phyloP scores from a whole-genome alignment of 2,329 filamentous ascomycete genomes.

The Ilyonectria destructans region DNA sequence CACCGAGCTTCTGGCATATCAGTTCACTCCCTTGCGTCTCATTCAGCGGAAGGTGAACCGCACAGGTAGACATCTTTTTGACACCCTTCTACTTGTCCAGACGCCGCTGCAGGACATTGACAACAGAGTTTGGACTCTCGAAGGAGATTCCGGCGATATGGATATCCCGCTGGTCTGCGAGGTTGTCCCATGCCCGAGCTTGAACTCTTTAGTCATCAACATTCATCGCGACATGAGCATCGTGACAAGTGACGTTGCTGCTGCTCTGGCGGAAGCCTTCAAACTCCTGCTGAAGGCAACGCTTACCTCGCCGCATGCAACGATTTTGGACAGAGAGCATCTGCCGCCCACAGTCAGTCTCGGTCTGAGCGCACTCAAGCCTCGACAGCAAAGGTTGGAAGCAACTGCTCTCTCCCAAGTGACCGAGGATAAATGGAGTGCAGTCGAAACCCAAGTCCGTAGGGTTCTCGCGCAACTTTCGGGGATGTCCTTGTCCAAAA shows the following conservation, averaged over 20 bases:
- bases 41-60: slow-evolving; percentile 72
- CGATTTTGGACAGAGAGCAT: slow-evolving; percentile 31
- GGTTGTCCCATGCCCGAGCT: slow-evolving; percentile 69
- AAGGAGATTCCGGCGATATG: slow-evolving; percentile 76
- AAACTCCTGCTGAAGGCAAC: slow-evolving; percentile 49
- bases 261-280: slow-evolving; percentile 52
- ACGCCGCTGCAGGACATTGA: slow-evolving; percentile 73
- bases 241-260: slow-evolving; percentile 49
- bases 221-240: slow-evolving; percentile 74
- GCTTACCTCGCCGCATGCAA: slow-evolving; percentile 50
- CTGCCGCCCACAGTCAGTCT: slow-evolving; percentile 44
- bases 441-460: slow-evolving; percentile 69
- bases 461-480: slow-evolving; percentile 74
- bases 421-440: slow-evolving; percentile 61
- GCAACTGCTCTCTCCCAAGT: slow-evolving; percentile 31
- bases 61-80: slow-evolving; percentile 75
- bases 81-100: slow-evolving; percentile 86
- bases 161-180: slow-evolving; percentile 86
- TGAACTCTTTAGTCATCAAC: slow-evolving; percentile 70
- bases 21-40: slow-evolving; percentile 82
- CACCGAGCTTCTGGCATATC: slow-evolving; percentile 74
- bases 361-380: slow-evolving; percentile 42
- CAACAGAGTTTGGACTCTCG: slow-evolving; percentile 68
- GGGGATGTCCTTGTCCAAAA: slow-evolving; percentile 62
- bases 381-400: slow-evolving; percentile 42